Percentiles rank a stretch among this genome's conserved stretches.
Conservation (phyloP, 129 eudicot genomes). For the Heracleum sosnowskyi region DNA sequence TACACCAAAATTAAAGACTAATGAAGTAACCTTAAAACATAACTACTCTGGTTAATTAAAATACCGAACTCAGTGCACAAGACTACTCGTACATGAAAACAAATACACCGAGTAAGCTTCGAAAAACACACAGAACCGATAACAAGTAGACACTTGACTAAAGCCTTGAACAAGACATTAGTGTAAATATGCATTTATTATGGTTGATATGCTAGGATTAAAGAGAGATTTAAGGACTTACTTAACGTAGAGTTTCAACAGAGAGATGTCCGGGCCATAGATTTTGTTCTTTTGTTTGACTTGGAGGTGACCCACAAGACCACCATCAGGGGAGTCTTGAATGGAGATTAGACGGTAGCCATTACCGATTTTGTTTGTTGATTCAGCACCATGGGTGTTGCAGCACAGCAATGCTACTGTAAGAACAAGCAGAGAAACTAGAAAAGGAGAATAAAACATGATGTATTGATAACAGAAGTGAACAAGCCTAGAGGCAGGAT, state of each 20-base stretch:
- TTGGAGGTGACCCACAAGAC: slow-evolving; percentile 61
- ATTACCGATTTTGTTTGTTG: slow-evolving; percentile 43
- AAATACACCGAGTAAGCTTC: no score
- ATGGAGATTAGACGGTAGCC: slow-evolving; percentile 82
- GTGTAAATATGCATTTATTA: background rate
- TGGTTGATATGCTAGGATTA: background rate
- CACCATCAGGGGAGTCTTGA: slow-evolving; percentile 56
- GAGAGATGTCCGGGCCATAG: slow-evolving; percentile 86
- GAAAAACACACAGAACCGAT: background rate
- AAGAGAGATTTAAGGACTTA: slow-evolving; percentile 24
- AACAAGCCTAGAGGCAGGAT: background rate
- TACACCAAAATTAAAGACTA: background rate
- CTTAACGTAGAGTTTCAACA: slow-evolving; percentile 77
- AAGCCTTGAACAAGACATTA: background rate
- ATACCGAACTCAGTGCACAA: background rate
- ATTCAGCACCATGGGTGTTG: slow-evolving; percentile 11
- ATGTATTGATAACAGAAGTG: background rate
- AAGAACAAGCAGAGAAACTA: slow-evolving; percentile 11
- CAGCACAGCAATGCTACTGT: slow-evolving; percentile 8
- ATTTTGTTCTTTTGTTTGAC: slow-evolving; percentile 48
- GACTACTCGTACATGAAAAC: background rate
- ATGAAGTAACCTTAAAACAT: background rate
- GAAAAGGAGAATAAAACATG: background rate
- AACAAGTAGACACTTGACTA: background rate
- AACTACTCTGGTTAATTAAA: background rate